phyloP scores from a whole-genome alignment of 192 early-diverging fungal species.

The Piromyces sp. region DNA sequence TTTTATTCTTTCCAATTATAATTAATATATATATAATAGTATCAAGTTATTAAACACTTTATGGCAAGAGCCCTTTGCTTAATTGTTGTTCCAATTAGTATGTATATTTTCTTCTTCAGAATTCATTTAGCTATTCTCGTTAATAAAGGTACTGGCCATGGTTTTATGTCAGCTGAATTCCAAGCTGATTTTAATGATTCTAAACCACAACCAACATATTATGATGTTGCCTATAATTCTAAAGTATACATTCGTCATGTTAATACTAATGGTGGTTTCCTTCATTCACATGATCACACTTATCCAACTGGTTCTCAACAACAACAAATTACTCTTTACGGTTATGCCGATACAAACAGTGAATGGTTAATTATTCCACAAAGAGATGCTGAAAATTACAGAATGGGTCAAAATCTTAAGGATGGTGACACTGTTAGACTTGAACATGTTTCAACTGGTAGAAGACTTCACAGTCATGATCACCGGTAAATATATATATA shows the following conservation, averaged over 20 bases:
- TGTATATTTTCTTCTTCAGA: constrained; percentile 25
- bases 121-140: constrained; percentile 23
- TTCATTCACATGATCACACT: constrained; percentile 48
- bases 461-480: constrained; percentile 39
- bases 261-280: constrained; percentile 52
- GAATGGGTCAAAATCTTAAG: constrained; percentile 15
- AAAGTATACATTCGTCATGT: constrained; percentile 44
- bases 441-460: constrained; percentile 37
- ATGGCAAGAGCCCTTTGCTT: constrained; percentile 21
- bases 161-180: constrained; percentile 35
- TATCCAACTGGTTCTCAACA: constrained; percentile 67
- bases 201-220: background rate
- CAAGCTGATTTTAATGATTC: constrained; percentile 25
- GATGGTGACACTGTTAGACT: constrained; percentile 68
- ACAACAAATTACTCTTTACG: constrained; percentile 37
- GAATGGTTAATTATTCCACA: constrained; percentile 48
- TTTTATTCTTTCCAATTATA: too few species aligned
- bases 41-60: constrained; percentile 35
- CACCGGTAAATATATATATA: too few species aligned
- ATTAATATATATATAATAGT: constrained; percentile 9
- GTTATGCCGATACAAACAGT: constrained; percentile 50
- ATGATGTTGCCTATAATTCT: constrained; percentile 56
- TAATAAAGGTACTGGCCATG: constrained; percentile 13
- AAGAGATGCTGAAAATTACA: constrained; percentile 26
- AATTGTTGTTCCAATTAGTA: constrained; percentile 19